These are phyloP conservation scores for Torulaspora gathmanii DNA, from an alignment of 805 yeast species.

Conservation along the genomic window DNA sequence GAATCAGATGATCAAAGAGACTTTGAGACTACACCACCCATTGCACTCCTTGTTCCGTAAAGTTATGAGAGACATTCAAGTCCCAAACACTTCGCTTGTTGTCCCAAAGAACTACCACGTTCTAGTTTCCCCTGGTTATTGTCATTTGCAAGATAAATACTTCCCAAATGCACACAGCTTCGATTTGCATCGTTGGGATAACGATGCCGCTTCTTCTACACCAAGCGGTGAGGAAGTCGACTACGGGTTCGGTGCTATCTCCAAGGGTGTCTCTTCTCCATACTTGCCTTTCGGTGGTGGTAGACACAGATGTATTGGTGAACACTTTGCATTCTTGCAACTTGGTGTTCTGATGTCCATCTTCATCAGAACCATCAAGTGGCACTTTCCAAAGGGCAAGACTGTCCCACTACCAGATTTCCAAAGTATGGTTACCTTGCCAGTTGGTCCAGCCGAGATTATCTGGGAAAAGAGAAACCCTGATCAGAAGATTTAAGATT, in stretches of 20 bases:
- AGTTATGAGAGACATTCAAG: constrained; percentile 70
- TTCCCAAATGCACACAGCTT: constrained; percentile 72
- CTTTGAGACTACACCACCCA: constrained; percentile 94
- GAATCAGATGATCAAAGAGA: constrained; percentile 83
- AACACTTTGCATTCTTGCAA: constrained; percentile 94
- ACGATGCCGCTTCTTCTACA: constrained; percentile 36
- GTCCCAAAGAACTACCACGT: constrained; percentile 90
- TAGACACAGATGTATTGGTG: constrained; percentile 98
- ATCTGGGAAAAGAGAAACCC: constrained; percentile 62
- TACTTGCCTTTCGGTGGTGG: constrained; percentile 99
- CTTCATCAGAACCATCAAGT: constrained; percentile 67
- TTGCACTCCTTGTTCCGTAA: constrained; percentile 93
- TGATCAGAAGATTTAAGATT: constrained; percentile 16
- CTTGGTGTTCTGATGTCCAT: constrained; percentile 78
- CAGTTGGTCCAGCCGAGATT: constrained; percentile 68
- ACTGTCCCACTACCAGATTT: constrained; percentile 67
- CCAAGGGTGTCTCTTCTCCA: constrained; percentile 94
- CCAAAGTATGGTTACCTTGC: constrained; percentile 90
- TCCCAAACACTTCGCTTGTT: constrained; percentile 72
- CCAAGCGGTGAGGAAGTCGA: constrained; percentile 50
- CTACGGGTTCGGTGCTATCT: constrained; percentile 94
- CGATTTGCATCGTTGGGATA: constrained; percentile 86
- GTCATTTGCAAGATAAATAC: constrained; percentile 68
- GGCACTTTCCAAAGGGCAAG: constrained; percentile 60
- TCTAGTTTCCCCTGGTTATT: constrained; percentile 89